Percentiles rank a stretch among this genome's conserved stretches.
Conservation (phyloP, 192 early-diverging fungal genomes). For the Coemansia furcata region DNA sequence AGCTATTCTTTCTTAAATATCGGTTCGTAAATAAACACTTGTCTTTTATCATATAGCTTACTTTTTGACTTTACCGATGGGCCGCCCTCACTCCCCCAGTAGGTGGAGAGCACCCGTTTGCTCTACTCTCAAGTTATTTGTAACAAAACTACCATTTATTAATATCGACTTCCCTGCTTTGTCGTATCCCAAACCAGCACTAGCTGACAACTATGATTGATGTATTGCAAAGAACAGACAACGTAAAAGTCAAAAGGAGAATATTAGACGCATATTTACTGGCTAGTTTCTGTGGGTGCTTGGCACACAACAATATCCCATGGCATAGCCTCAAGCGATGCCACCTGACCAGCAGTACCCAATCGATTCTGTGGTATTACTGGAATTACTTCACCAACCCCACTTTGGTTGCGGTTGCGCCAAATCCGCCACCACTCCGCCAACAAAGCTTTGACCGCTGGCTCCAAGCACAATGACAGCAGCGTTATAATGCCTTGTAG, state of each 20-base stretch:
- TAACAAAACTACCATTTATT: no score
- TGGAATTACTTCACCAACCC: background rate
- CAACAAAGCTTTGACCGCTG: slow-evolving; percentile 10
- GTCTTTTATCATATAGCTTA: no score
- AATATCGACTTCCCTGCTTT: no score
- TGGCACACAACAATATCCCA: slow-evolving; percentile 11
- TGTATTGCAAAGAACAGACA: background rate
- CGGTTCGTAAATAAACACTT: no score
- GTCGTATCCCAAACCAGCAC: no score
- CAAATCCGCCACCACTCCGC: slow-evolving; percentile 6
- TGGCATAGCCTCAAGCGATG: slow-evolving; percentile 10
- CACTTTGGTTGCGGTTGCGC: background rate
- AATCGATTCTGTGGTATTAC: background rate
- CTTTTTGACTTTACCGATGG: no score
- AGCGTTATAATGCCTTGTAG: slow-evolving; percentile 27
- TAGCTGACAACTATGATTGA: no score
- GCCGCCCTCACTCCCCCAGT: no score
- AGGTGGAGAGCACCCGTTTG: no score
- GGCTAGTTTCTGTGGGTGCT: background rate
- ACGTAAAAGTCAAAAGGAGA: background rate
- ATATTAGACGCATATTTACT: background rate
- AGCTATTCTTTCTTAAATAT: no score
- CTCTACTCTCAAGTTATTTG: no score
- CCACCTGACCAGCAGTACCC: background rate
- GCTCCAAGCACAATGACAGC: slow-evolving; percentile 24